Evolutionary conservation across 2,329 filamentous ascomycete species (phyloP).

Genomic region (Talaromyces sp.): DNA sequence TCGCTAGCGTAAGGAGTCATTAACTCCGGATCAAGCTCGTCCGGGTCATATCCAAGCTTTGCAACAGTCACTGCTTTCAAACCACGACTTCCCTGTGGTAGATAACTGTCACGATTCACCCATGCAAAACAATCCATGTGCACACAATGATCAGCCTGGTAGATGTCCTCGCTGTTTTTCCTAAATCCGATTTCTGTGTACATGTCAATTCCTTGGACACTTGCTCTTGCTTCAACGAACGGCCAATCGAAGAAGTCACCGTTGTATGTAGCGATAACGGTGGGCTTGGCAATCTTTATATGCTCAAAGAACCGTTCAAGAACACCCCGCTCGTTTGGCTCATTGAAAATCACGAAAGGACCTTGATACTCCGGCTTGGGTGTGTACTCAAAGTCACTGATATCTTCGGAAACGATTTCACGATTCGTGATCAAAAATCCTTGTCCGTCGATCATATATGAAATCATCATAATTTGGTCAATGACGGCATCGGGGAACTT

Average conservation of each 20-base stretch:
- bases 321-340: slow-evolving; percentile 84
- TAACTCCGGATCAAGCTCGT: slow-evolving; percentile 93
- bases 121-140: slow-evolving; percentile 99
- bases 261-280: slow-evolving; percentile 99
- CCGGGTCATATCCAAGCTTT: slow-evolving; percentile 96
- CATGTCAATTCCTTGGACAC: slow-evolving; percentile 96
- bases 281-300: slow-evolving; percentile 91
- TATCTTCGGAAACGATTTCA: slow-evolving; percentile 96
- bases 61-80: slow-evolving; percentile 97
- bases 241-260: slow-evolving; percentile 99
- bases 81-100: slow-evolving; percentile 95
- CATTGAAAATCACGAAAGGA: slow-evolving; percentile 97
- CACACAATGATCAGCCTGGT: slow-evolving; percentile 91
- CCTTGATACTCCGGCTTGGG: slow-evolving; percentile 95
- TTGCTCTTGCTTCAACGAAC: slow-evolving; percentile 91
- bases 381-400: slow-evolving; percentile 96
- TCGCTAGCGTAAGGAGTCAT: slow-evolving; percentile 91
- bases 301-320: slow-evolving; percentile 93
- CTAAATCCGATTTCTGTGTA: slow-evolving; percentile 97
- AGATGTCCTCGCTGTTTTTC: slow-evolving; percentile 94
- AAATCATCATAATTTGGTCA: slow-evolving; percentile 99
- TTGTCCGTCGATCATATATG: slow-evolving; percentile 99
- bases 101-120: slow-evolving; percentile 98
- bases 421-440: slow-evolving; percentile 97
- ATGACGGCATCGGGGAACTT: slow-evolving; percentile 95